Percentiles rank a stretch among this genome's conserved stretches.
These are phyloP conservation scores for Salvia sclarea DNA, from an alignment of 305 asterid species.

Conservation along the genomic window DNA sequence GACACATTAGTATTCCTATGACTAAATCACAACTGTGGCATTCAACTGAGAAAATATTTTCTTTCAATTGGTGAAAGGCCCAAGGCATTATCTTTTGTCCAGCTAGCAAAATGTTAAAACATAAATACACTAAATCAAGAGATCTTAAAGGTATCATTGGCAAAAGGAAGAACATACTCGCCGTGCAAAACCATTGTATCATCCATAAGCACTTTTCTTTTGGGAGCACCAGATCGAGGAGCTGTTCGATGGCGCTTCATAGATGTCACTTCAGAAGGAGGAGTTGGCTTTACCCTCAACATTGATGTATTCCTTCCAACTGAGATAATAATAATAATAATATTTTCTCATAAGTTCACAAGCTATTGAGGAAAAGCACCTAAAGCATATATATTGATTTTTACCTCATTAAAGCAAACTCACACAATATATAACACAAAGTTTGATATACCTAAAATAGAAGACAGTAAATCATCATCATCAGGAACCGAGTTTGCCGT, in stretches of 20 bases:
- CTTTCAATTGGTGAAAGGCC: neutral
- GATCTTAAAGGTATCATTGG: slow-evolving; percentile 6
- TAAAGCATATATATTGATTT: neutral
- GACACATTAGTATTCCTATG: neutral
- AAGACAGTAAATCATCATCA: slow-evolving; percentile 87
- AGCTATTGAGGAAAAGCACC: slow-evolving; percentile 9
- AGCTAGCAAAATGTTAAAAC: slow-evolving; percentile 26
- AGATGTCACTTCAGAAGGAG: slow-evolving; percentile 72
- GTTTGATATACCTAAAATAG: slow-evolving; percentile 68
- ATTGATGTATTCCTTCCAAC: slow-evolving; percentile 67
- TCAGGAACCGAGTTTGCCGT: slow-evolving; percentile 64
- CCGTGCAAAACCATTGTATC: slow-evolving; percentile 99
- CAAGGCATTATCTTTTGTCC: neutral
- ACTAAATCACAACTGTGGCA: too few species aligned
- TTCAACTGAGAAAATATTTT: too few species aligned
- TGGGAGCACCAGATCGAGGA: slow-evolving; percentile 60
- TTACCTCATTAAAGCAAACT: neutral
- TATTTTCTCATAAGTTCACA: slow-evolving; percentile 33
- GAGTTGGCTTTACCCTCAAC: slow-evolving; percentile 81
- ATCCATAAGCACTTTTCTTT: slow-evolving; percentile 90
- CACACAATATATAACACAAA: slow-evolving; percentile 18
- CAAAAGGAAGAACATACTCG: slow-evolving; percentile 68
- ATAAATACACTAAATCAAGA: neutral
- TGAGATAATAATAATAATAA: too few species aligned
- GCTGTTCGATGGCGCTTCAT: slow-evolving; percentile 68